Percentiles rank a stretch among this genome's conserved stretches.
phyloP scores from a whole-genome alignment of 1,284 basidiomycete genomes.

The Heliocybe sulcata region DNA sequence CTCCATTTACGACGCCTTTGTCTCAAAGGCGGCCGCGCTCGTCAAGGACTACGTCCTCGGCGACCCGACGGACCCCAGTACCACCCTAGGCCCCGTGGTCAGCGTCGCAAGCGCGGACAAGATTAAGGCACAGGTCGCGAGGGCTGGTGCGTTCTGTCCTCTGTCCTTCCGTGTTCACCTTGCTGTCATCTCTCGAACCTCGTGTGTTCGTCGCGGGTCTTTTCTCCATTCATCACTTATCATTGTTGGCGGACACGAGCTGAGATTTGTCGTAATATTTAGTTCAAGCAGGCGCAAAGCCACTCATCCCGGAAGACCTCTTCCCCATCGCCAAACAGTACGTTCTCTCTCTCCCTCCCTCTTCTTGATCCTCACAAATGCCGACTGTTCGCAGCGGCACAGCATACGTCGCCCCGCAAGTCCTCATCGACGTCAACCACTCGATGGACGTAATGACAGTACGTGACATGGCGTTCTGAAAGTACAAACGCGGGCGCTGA shows the following conservation, averaged over 20 bases:
- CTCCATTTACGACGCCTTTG: constrained; percentile 74
- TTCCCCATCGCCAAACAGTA: constrained; percentile 69
- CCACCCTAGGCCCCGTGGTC: constrained; percentile 88
- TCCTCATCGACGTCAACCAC: constrained; percentile 85
- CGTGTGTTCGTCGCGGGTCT: no score
- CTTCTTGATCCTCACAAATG: not conserved
- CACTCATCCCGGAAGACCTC: constrained; percentile 63
- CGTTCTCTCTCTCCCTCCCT: constrained; percentile 14
- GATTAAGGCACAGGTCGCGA: constrained; percentile 81
- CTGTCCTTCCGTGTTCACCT: not conserved
- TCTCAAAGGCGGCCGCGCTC: constrained; percentile 66
- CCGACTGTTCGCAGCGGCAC: constrained; percentile 46
- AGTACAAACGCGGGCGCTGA: not conserved
- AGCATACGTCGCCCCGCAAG: constrained; percentile 84
- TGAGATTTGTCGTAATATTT: no score
- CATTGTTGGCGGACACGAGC: no score
- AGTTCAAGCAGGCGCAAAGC: constrained; percentile 75
- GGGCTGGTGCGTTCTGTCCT: constrained; percentile 53
- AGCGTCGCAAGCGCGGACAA: constrained; percentile 77
- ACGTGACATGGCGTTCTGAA: constrained; percentile 19
- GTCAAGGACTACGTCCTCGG: constrained; percentile 83
- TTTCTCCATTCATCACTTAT: no score
- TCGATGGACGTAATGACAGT: constrained; percentile 88
- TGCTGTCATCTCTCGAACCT: not conserved
- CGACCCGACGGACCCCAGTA: constrained; percentile 70